A percentile compares a stretch with the other conserved stretches of the same genome.
Conservation (phyloP, 2,329 filamentous ascomycete genomes). For the Talaromyces funiculosus region DNA sequence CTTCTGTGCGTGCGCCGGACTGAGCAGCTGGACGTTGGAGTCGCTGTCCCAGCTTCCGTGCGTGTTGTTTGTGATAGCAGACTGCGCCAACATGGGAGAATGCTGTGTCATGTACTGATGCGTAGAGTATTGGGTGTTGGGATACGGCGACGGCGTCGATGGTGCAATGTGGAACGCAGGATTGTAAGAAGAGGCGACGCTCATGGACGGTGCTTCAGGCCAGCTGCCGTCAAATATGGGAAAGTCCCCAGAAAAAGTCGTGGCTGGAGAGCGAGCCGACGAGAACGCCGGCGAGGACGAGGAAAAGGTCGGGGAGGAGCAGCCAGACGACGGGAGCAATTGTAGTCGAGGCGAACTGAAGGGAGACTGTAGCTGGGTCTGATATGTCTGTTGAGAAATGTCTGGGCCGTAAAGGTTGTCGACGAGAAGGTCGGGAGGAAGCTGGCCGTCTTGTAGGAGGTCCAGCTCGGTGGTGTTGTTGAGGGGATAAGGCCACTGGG, state of each 20-base stretch:
- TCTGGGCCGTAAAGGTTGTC: constrained; percentile 9
- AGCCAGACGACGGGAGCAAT: constrained; percentile 34
- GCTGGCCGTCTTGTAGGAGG: constrained; percentile 35
- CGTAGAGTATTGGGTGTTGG: constrained; percentile 15
- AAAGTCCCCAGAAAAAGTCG: constrained; percentile 23
- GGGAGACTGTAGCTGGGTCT: constrained; percentile 26
- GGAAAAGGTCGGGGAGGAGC: constrained; percentile 26
- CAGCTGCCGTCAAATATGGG: constrained; percentile 23
- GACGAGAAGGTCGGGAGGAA: constrained; percentile 26
- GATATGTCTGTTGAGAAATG: constrained; percentile 1
- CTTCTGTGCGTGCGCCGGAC: constrained; percentile 29
- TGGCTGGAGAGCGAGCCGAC: constrained; percentile 24
- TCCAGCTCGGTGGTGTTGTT: constrained; percentile 23
- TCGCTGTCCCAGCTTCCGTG: constrained; percentile 28
- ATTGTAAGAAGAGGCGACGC: constrained; percentile 34
- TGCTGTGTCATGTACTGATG: constrained; percentile 22
- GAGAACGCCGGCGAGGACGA: constrained; percentile 24
- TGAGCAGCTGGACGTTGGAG: constrained; percentile 32
- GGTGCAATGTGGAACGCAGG: constrained; percentile 31
- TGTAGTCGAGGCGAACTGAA: constrained; percentile 25
- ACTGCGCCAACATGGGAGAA: constrained; percentile 37
- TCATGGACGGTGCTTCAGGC: constrained; percentile 34
- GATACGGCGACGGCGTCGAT: constrained; percentile 26
- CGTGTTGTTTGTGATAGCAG: constrained; percentile 27
- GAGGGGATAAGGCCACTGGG: constrained; percentile 26